Conservation (phyloP, 176 grass and related monocot genomes). For the Bothriochloa decipiens region DNA sequence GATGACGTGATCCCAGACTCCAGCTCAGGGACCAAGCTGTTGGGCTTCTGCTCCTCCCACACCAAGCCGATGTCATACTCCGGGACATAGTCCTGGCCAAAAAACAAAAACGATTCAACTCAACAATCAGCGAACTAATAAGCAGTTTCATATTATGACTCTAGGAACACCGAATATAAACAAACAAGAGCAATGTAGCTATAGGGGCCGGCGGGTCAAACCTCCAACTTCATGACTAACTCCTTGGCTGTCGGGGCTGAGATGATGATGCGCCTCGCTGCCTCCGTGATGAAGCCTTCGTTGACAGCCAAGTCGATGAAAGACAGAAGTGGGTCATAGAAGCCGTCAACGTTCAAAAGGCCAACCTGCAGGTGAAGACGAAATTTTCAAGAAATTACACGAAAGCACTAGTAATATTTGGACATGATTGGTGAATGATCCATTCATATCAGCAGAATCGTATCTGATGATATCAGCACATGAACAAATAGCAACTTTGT, state of each 20-base stretch:
- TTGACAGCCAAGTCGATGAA: constrained; percentile 82
- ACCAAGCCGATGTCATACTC: constrained; percentile 66
- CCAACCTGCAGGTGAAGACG: constrained; percentile 62
- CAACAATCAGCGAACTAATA: constrained; percentile 1
- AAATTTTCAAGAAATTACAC: background rate
- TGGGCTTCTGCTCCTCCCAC: constrained; percentile 72
- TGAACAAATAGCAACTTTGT: constrained; percentile 28
- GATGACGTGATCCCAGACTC: constrained; percentile 58
- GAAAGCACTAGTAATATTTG: background rate
- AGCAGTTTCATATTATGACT: background rate
- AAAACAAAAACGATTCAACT: background rate
- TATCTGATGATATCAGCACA: constrained; percentile 35
- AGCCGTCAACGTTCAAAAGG: constrained; percentile 87
- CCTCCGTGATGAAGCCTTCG: constrained; percentile 85
- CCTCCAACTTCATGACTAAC: constrained; percentile 82
- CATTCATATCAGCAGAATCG: constrained; percentile 40
- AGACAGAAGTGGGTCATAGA: constrained; percentile 82
- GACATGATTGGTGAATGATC: constrained; percentile 24
- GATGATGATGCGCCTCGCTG: constrained; percentile 77
- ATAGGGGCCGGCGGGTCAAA: background rate
- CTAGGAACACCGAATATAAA: background rate
- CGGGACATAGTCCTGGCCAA: constrained; percentile 60
- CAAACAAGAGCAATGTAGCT: background rate
- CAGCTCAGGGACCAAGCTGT: constrained; percentile 56
- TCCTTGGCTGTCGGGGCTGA: constrained; percentile 84